phyloP scores from a whole-genome alignment of 176 grass and related monocot species.

The Zoysia pacifica region DNA sequence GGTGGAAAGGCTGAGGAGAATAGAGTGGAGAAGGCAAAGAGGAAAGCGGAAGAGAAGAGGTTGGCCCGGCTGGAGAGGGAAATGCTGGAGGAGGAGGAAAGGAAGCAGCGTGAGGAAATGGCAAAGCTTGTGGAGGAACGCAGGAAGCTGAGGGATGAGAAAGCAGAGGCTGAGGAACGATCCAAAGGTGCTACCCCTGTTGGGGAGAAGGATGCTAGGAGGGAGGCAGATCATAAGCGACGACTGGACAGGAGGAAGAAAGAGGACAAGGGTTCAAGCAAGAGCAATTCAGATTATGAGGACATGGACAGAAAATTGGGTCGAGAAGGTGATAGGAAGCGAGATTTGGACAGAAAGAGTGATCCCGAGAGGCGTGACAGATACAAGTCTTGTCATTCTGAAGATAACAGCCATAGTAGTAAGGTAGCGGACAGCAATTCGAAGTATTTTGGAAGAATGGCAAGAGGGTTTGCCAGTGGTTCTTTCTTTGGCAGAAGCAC shows the following conservation, averaged over 20 bases:
- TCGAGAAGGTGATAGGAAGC: constrained; percentile 59
- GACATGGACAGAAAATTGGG: constrained; percentile 59
- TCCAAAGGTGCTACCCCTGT: constrained; percentile 64
- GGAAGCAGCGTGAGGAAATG: constrained; percentile 92
- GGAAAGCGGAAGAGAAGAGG: constrained; percentile 90
- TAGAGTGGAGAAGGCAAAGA: constrained; percentile 70
- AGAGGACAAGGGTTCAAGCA: constrained; percentile 85
- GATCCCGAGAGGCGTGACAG: constrained; percentile 57
- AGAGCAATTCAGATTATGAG: constrained; percentile 89
- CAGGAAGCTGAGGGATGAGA: constrained; percentile 83
- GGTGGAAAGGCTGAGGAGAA: constrained; percentile 67
- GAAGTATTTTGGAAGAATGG: constrained; percentile 72
- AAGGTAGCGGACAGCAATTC: constrained; percentile 50
- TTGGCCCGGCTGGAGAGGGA: constrained; percentile 86
- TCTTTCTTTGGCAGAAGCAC: constrained; percentile 72
- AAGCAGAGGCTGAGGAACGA: constrained; percentile 71
- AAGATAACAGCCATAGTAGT: constrained; percentile 45
- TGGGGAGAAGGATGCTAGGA: constrained; percentile 74
- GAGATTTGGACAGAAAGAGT: constrained; percentile 59
- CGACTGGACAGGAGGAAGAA: constrained; percentile 78
- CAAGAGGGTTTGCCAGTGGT: constrained; percentile 60
- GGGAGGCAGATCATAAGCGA: constrained; percentile 49
- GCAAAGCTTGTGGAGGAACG: constrained; percentile 88
- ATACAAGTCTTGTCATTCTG: constrained; percentile 43
- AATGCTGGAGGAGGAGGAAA: constrained; percentile 93